Percentiles rank a stretch among this genome's conserved stretches.
These are phyloP conservation scores for Citrullus mucosospermus DNA, from an alignment of 306 rosid genomes.

Conservation along the genomic window DNA sequence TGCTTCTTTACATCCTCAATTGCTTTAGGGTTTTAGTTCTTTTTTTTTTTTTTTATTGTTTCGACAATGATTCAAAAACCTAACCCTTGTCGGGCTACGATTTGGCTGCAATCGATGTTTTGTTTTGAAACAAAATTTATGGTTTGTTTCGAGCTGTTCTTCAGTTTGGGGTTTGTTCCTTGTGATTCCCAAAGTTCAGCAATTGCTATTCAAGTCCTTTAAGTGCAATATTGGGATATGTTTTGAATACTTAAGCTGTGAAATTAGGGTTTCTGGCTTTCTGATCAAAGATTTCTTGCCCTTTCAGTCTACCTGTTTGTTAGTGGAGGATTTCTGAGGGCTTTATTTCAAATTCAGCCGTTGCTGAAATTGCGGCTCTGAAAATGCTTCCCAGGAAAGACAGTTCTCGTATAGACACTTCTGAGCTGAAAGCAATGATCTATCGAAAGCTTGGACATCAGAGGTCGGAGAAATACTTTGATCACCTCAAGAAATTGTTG, in stretches of 20 bases:
- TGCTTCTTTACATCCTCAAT: neutral
- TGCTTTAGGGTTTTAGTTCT: neutral
- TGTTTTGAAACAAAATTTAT: neutral
- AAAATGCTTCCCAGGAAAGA: constrained; percentile 36
- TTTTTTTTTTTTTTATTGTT: neutral
- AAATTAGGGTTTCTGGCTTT: constrained; percentile 44
- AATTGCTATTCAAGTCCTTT: neutral
- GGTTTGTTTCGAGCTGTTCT: neutral
- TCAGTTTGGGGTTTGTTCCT: neutral
- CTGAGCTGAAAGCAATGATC: constrained; percentile 65
- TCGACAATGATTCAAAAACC: neutral
- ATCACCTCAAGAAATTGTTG: constrained; percentile 50
- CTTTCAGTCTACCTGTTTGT: constrained; percentile 22
- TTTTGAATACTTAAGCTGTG: neutral
- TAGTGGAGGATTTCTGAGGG: constrained; percentile 18
- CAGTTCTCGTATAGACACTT: constrained; percentile 50
- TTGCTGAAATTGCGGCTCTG: constrained; percentile 14
- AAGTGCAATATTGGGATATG: neutral
- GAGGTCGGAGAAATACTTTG: constrained; percentile 63
- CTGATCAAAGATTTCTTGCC: constrained; percentile 21
- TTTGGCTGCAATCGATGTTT: constrained; percentile 1
- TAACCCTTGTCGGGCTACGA: neutral
- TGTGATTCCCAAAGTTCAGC: neutral
- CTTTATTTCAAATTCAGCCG: constrained; percentile 15
- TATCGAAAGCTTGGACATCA: constrained; percentile 52